Evolutionary conservation across 2,329 filamentous ascomycete species (phyloP).

Genomic region (Tympanopsis confertula): DNA sequence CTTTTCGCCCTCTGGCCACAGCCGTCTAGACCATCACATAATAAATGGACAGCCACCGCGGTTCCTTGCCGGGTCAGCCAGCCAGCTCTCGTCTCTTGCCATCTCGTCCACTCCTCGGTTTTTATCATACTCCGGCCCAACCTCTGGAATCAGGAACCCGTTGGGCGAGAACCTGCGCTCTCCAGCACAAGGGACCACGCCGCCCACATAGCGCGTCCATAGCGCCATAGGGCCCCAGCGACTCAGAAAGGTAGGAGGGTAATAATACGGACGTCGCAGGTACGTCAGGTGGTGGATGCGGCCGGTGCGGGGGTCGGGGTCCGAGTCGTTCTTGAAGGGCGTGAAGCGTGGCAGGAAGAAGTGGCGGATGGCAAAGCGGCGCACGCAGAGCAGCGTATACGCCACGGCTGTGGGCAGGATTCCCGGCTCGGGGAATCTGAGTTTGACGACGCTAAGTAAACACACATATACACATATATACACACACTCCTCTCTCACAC

Average conservation of each 20-base stretch:
- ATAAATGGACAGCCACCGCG: too few species aligned
- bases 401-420: not conserved
- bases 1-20: too few species aligned
- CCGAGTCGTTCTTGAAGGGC: not conserved
- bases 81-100: not conserved
- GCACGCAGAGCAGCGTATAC: not conserved
- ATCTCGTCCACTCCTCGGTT: not conserved
- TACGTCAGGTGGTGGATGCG: not conserved
- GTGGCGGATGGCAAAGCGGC: not conserved
- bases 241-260: not conserved
- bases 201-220: not conserved
- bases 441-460: not conserved
- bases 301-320: not conserved
- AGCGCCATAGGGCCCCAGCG: not conserved
- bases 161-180: not conserved
- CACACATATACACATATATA: too few species aligned
- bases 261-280: not conserved
- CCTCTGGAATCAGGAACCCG: not conserved
- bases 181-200: not conserved
- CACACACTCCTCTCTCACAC: too few species aligned
- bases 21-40: too few species aligned
- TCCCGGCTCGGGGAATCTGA: not conserved
- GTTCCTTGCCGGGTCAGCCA: too few species aligned
- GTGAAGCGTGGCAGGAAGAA: not conserved
- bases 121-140: not conserved